Conservation (phyloP, 2,329 filamentous ascomycete genomes). For the Moelleriella libera region DNA sequence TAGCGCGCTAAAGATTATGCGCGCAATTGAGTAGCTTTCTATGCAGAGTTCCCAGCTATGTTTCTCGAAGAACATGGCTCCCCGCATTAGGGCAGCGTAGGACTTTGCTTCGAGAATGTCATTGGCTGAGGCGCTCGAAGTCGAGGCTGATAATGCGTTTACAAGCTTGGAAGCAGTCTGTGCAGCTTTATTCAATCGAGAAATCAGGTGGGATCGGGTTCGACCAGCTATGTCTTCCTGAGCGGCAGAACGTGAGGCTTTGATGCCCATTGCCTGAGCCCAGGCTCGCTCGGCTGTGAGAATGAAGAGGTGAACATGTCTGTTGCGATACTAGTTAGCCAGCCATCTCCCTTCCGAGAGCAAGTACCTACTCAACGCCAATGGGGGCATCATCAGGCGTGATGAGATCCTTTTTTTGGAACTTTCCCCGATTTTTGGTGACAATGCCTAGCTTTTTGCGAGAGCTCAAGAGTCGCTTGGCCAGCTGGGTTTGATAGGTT, state of each 20-base stretch:
- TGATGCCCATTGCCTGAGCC: conserved; percentile 94
- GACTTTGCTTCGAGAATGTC: conserved; percentile 78
- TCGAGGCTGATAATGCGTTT: conserved; percentile 46
- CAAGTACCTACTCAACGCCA: conserved; percentile 2
- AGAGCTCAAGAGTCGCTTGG: conserved; percentile 67
- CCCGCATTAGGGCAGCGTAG: conserved; percentile 64
- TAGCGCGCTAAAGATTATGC: conserved; percentile 72
- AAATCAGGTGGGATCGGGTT: conserved; percentile 77
- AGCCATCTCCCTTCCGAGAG: conserved; percentile 1
- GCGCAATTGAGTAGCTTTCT: conserved; percentile 57
- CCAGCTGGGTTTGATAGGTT: conserved; percentile 67
- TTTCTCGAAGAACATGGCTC: conserved; percentile 74
- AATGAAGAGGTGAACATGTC: conserved; percentile 65
- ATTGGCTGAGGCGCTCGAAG: conserved; percentile 50
- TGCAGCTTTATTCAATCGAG: conserved; percentile 69
- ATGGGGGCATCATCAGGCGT: conserved; percentile 58
- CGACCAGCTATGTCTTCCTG: conserved; percentile 66
- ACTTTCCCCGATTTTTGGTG: conserved; percentile 79
- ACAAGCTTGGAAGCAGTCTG: conserved; percentile 56
- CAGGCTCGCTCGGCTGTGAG: conserved; percentile 82
- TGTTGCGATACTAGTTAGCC: conserved; percentile 17
- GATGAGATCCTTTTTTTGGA: conserved; percentile 53
- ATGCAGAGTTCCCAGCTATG: conserved; percentile 73
- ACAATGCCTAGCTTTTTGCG: conserved; percentile 75
- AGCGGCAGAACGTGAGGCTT: conserved; percentile 65